phyloP scores from a whole-genome alignment of 768 basidiomycete species.

The Mycena vulgaris region DNA sequence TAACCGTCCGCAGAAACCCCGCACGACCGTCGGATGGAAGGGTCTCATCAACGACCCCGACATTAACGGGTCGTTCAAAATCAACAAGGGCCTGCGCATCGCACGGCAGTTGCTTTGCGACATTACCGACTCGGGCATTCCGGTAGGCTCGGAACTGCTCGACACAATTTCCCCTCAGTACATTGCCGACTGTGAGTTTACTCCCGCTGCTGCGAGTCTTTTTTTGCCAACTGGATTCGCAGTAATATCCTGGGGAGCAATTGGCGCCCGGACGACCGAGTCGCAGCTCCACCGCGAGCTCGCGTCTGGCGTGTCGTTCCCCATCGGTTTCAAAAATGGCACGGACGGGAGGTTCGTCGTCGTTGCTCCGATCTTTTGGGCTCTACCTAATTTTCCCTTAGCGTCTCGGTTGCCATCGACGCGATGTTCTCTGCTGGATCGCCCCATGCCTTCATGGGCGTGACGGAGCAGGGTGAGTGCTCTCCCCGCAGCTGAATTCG shows the following conservation, averaged over 20 bases:
- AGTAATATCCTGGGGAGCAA: slow-evolving; percentile 94
- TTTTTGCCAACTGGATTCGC: not conserved
- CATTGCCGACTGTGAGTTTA: slow-evolving; percentile 76
- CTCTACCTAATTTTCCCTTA: slow-evolving; percentile 45
- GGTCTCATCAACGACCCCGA: slow-evolving; percentile 94
- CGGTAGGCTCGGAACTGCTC: slow-evolving; percentile 92
- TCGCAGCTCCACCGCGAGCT: slow-evolving; percentile 97
- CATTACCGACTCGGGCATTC: slow-evolving; percentile 90
- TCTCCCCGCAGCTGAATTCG: not conserved
- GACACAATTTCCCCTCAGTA: slow-evolving; percentile 84
- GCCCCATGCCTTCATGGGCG: slow-evolving; percentile 97
- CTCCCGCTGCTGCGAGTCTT: not conserved
- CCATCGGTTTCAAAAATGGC: slow-evolving; percentile 99
- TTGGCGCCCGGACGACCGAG: slow-evolving; percentile 98
- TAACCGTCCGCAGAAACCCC: slow-evolving; percentile 79
- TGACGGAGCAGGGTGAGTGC: slow-evolving; percentile 75
- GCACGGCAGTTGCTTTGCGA: slow-evolving; percentile 93
- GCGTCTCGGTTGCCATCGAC: slow-evolving; percentile 92
- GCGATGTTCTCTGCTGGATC: slow-evolving; percentile 95
- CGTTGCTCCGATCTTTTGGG: not conserved
- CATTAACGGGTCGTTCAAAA: slow-evolving; percentile 94
- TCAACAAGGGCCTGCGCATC: slow-evolving; percentile 95
- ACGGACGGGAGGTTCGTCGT: slow-evolving; percentile 86
- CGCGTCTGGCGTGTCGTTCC: slow-evolving; percentile 96
- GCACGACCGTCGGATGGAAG: slow-evolving; percentile 99